Conservation (phyloP, 1,284 basidiomycete species). For the Chondrostereum purpureum region DNA sequence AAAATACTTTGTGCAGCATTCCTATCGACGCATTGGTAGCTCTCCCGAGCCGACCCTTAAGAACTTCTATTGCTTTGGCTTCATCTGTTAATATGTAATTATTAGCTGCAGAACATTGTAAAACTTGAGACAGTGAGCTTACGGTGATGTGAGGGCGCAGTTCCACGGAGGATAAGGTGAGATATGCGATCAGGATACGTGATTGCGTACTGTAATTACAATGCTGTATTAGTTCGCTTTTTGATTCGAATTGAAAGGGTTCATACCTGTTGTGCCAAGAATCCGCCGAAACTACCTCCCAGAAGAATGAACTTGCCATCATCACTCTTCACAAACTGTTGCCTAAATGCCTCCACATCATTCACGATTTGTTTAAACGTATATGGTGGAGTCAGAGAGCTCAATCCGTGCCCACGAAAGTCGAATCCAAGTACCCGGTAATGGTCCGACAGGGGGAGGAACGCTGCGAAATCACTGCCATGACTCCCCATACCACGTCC, state of each 20-base stretch:
- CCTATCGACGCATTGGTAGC: slow-evolving; percentile 3
- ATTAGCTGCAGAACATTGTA: not conserved
- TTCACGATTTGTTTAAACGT: not conserved
- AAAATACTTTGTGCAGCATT: slow-evolving; percentile 7
- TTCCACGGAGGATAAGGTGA: not conserved
- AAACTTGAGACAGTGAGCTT: not conserved
- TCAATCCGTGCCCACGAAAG: not conserved
- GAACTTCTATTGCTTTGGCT: not conserved
- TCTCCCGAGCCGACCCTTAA: not conserved
- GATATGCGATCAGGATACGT: not conserved
- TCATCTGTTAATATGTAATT: not conserved
- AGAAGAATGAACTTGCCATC: not conserved
- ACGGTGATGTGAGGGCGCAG: not conserved
- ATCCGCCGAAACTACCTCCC: not conserved
- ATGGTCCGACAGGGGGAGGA: not conserved
- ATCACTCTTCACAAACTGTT: not conserved
- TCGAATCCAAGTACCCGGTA: not conserved
- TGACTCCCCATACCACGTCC: slow-evolving; percentile 3
- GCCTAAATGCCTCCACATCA: not conserved
- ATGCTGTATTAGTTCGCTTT: no score
- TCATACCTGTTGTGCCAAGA: not conserved
- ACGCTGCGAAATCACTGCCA: not conserved
- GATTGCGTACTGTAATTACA: not conserved
- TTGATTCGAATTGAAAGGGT: not conserved
- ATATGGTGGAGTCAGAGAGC: not conserved